Evolutionary conservation across 495 filamentous ascomycete genomes (phyloP).

Genomic region (Penicillium soppii): DNA sequence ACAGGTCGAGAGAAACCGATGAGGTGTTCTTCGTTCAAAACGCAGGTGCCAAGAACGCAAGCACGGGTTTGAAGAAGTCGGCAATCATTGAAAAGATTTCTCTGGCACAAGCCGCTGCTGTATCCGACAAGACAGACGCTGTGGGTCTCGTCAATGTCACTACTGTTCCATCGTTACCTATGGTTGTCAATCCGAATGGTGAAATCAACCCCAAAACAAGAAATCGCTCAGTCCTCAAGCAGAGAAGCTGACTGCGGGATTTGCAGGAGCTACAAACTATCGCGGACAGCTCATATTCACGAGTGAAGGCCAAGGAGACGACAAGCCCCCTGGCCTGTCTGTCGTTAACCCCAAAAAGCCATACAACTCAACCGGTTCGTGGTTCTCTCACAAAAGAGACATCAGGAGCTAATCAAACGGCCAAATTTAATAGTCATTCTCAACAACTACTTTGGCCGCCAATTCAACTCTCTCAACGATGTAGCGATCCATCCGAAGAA

Average conservation of each 20-base stretch:
- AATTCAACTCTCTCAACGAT: slow-evolving; percentile 33
- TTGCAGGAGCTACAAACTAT: slow-evolving; percentile 47
- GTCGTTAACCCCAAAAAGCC: slow-evolving; percentile 47
- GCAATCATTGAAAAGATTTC: slow-evolving; percentile 51
- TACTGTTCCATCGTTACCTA: slow-evolving; percentile 31
- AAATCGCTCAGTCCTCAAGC: too few relatives aligned
- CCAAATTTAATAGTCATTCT: slow-evolving; percentile 18
- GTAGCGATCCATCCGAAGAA: slow-evolving; percentile 31
- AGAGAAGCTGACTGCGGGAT: too few relatives aligned
- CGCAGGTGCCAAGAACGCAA: slow-evolving; percentile 42
- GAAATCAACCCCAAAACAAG: not conserved
- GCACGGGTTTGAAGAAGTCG: slow-evolving; percentile 52
- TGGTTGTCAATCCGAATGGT: slow-evolving; percentile 53
- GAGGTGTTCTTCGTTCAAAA: slow-evolving; percentile 55
- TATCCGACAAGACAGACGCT: slow-evolving; percentile 40
- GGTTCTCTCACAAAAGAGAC: not conserved
- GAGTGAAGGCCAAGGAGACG: slow-evolving; percentile 48
- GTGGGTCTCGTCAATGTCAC: slow-evolving; percentile 40
- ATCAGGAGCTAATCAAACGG: not conserved
- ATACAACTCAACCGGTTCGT: slow-evolving; percentile 49
- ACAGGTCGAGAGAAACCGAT: slow-evolving; percentile 40
- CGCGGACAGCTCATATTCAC: slow-evolving; percentile 43
- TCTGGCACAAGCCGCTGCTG: slow-evolving; percentile 35
- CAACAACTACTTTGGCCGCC: slow-evolving; percentile 36
- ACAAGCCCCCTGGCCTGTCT: slow-evolving; percentile 38